Conservation (phyloP, 495 filamentous ascomycete genomes). For the Annulohypoxylon bovei region DNA sequence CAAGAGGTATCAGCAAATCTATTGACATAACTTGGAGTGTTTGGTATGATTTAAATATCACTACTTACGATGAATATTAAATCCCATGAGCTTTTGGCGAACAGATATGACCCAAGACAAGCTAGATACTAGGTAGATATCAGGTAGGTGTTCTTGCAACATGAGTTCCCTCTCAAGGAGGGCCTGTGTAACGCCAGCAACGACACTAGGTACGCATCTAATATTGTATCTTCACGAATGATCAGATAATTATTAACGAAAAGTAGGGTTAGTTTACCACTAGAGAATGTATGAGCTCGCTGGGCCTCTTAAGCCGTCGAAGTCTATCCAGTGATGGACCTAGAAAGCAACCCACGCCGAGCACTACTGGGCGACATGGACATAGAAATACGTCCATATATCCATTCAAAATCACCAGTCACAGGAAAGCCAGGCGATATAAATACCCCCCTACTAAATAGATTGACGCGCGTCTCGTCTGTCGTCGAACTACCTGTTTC, state of each 20-base stretch:
- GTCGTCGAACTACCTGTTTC: neutral
- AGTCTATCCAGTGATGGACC: neutral
- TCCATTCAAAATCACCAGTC: neutral
- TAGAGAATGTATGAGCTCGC: neutral
- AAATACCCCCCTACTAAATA: neutral
- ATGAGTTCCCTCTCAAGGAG: neutral
- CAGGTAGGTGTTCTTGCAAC: too few species aligned
- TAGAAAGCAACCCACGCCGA: neutral
- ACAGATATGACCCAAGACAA: neutral
- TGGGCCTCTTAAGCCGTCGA: neutral
- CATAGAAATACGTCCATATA: neutral
- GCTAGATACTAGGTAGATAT: too few species aligned
- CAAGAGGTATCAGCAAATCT: neutral
- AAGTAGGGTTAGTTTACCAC: too few species aligned
- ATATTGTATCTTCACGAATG: neutral
- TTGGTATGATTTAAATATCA: neutral
- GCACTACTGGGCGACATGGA: neutral
- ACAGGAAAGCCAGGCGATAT: neutral
- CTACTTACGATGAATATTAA: neutral
- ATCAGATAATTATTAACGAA: too few species aligned
- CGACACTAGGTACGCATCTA: neutral
- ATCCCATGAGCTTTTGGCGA: neutral
- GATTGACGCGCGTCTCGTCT: slow-evolving; percentile 1
- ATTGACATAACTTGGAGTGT: neutral
- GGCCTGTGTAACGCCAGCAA: neutral